phyloP scores from a whole-genome alignment of 2,329 filamentous ascomycete genomes.

The Colletotrichum shisoi region DNA sequence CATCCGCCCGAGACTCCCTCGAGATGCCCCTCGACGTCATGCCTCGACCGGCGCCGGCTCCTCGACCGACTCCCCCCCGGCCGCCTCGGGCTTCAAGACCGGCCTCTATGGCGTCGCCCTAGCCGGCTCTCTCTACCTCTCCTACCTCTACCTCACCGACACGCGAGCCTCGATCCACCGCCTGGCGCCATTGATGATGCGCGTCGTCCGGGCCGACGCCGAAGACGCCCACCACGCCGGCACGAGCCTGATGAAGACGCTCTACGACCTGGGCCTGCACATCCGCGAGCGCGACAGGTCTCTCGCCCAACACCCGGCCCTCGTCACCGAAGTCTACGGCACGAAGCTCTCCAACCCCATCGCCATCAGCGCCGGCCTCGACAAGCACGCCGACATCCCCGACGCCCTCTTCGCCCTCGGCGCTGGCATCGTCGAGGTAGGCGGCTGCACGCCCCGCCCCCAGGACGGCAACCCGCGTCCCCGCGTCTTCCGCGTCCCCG shows the following conservation, averaged over 20 bases:
- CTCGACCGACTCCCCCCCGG: conserved; percentile 44
- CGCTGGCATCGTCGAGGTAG: conserved; percentile 87
- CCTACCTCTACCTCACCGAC: conserved; percentile 76
- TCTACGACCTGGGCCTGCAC: conserved; percentile 79
- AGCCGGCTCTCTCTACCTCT: conserved; percentile 54
- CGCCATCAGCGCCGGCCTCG: conserved; percentile 92
- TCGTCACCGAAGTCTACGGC: conserved; percentile 71
- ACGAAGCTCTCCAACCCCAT: conserved; percentile 82
- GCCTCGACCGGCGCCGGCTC: conserved; percentile 43
- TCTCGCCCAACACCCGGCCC: conserved; percentile 46
- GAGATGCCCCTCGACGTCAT: conserved; percentile 45
- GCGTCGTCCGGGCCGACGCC: conserved; percentile 73
- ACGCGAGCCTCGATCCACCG: conserved; percentile 75
- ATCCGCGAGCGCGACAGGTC: conserved; percentile 75
- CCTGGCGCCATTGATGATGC: conserved; percentile 70
- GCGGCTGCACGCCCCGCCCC: conserved; percentile 85
- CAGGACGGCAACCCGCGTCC: conserved; percentile 89
- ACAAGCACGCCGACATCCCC: conserved; percentile 91
- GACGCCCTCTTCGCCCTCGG: conserved; percentile 85
- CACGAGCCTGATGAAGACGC: conserved; percentile 72
- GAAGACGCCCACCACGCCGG: conserved; percentile 92
- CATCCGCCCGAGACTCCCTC: conserved; percentile 42
- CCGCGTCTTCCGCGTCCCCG: conserved; percentile 84
- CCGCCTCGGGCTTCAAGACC: conserved; percentile 48
- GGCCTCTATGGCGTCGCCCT: conserved; percentile 54